Percentiles rank a stretch among this genome's conserved stretches.
Conservation (phyloP, 2,329 filamentous ascomycete species). For the Cladophialophora psammophila region DNA sequence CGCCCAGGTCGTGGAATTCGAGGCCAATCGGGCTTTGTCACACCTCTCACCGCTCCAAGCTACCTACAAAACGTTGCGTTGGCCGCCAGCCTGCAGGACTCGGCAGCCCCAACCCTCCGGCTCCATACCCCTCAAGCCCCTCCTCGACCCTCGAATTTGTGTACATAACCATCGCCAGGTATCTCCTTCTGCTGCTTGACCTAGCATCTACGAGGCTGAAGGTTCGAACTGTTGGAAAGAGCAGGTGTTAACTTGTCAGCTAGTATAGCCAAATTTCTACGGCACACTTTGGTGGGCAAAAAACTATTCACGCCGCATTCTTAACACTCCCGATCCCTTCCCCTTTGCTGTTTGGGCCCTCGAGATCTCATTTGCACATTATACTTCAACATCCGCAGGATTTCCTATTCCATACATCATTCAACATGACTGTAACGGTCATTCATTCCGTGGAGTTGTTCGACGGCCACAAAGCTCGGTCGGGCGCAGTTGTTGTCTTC, state of each 20-base stretch:
- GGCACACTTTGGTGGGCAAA: neutral
- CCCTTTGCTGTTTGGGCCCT: neutral
- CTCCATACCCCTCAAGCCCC: constrained; percentile 1
- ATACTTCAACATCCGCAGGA: neutral
- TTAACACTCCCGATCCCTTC: neutral
- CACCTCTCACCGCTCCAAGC: neutral
- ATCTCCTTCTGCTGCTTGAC: neutral
- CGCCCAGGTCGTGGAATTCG: neutral
- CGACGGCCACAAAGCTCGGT: constrained; percentile 33
- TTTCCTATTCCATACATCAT: neutral
- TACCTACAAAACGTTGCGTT: neutral
- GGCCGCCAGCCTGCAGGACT: neutral
- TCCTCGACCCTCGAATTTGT: neutral
- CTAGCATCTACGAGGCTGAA: constrained; percentile 1
- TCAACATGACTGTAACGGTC: constrained; percentile 32
- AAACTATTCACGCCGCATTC: neutral
- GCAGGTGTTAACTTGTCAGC: neutral
- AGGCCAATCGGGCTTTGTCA: neutral
- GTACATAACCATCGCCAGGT: neutral
- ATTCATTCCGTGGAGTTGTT: constrained; percentile 38
- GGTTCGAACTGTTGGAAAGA: neutral
- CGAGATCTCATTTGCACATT: neutral
- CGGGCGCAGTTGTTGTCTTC: constrained; percentile 37
- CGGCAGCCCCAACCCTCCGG: neutral
- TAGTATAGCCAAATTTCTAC: neutral